A percentile compares a stretch with the other conserved stretches of the same genome.
Conservation (phyloP, 2,329 filamentous ascomycete species). For the Malbranchea zuffiana region DNA sequence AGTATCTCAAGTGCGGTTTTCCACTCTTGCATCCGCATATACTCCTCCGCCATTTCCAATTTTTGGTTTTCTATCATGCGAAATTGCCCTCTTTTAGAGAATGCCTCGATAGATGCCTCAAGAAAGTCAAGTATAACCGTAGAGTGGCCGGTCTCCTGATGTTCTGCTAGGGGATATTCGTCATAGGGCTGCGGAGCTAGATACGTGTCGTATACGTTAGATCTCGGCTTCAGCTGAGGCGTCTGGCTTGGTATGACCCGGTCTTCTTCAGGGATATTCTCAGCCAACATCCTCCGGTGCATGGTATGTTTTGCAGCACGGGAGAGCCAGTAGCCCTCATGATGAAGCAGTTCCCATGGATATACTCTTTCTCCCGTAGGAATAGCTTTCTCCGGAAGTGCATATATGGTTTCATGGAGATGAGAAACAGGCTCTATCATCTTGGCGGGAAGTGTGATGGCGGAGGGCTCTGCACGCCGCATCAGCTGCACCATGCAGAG, state of each 20-base stretch:
- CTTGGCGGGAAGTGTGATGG: slow-evolving; percentile 29
- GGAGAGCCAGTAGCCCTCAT: slow-evolving; percentile 52
- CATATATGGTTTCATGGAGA: slow-evolving; percentile 31
- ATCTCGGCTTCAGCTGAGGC: slow-evolving; percentile 44
- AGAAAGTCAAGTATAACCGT: slow-evolving; percentile 40
- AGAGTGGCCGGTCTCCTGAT: slow-evolving; percentile 42
- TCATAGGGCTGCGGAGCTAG: slow-evolving; percentile 48
- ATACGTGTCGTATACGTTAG: slow-evolving; percentile 48
- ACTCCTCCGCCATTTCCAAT: slow-evolving; percentile 45
- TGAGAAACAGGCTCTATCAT: slow-evolving; percentile 11
- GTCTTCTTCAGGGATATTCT: slow-evolving; percentile 50
- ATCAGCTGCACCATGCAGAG: slow-evolving; percentile 51
- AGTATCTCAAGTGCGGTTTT: slow-evolving; percentile 42
- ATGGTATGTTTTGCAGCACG: slow-evolving; percentile 43
- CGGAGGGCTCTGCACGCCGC: slow-evolving; percentile 40
- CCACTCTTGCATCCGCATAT: slow-evolving; percentile 42
- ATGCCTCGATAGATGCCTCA: slow-evolving; percentile 40
- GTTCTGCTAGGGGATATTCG: slow-evolving; percentile 40
- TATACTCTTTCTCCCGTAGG: slow-evolving; percentile 39
- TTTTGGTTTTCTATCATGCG: slow-evolving; percentile 46
- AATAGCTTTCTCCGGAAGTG: slow-evolving; percentile 42
- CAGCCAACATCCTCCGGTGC: slow-evolving; percentile 40
- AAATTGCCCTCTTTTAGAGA: slow-evolving; percentile 41
- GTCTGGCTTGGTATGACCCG: slow-evolving; percentile 44
- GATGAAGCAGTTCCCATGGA: slow-evolving; percentile 51